Base-by-base conservation (phyloP, 2,329 filamentous ascomycete genomes). In the Sphaerulina musiva region DNA sequence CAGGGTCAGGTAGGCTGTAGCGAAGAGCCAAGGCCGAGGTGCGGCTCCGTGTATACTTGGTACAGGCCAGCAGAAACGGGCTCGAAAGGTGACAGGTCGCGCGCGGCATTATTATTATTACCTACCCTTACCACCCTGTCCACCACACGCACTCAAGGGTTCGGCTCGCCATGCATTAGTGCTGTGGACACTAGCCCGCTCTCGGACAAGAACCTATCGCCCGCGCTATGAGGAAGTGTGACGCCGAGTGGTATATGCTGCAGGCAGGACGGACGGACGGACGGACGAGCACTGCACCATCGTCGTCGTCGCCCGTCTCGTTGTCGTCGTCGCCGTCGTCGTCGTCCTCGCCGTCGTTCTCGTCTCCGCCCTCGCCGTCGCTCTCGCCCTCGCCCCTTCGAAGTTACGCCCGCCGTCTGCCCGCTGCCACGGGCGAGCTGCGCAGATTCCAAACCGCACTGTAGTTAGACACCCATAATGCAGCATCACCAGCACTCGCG, bases 171-270 rank as follows among this genome's bases (percentile, higher is more conserved):
- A 38, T 36, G 46, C 46, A 34, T 48, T 48, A 48, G 48, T 31
- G 29, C 36, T 29, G 48, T 39, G 48, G 26, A 45, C 41, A 43
- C 32, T 51, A 51, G 48, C 48, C 48, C 40, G 48, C 38, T n/a
- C 47, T 49, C 47, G 47, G 47, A 42, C 48, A 51, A 40, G 38
- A 51, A 38, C 48, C 48, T 29, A 44, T 51, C 48, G 48, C 48
- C 40, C 48, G 48, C 48, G 48, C 48, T 51, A 50, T 51, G 48
- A 44, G 40, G 41, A 51, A 51, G 41, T 44, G 48, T 51, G 48
- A 51, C 48, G 48, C 48, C 40, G 44, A 51, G 48, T 45, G 44
- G 48, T 51, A 51, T 44, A 51, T 51, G 48, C 48, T 44, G 48
- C 40, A 38, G 17, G 31, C 31, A 44, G 39, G 40, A 36, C n/a